Evolutionary conservation across 352 stramenopile species (phyloP), one percentile per base, ranked within the genome.

Genomic region (Phytophthora macrochlamydospora): DNA sequence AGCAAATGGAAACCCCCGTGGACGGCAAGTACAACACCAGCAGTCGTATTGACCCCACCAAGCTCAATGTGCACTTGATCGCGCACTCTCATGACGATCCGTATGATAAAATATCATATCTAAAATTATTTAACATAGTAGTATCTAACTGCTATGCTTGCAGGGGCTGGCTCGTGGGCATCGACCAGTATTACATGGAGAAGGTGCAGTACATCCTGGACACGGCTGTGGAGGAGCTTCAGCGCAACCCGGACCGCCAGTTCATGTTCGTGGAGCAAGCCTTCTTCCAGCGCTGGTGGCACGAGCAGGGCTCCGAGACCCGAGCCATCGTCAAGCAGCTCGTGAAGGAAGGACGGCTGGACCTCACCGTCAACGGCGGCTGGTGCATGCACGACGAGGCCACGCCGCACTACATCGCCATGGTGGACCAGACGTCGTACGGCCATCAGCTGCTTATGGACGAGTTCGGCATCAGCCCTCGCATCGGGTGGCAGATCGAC

Each of bases 361-460:
- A 96, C 54, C 97, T 99, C 4, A 90, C 72, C 59, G 91, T 97
- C 59, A 99, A 99, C 62, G 97, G 97, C 38, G 97, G 97, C 45
- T 99, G 97, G 97, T 97, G 89, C 75, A 99, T 99, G 98, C 97
- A 99, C 65, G 98, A 99, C 73, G 98, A 99, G 70, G 98, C 97
- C 3, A 88, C 90, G 12, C 85, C 97, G 43, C 95, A 99, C 79
- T 99, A 97, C 71, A 95, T 97, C 32, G 97, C 92, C 28, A 99
- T 99, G 95, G 90, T 99, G 60, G 97, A 99, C 83, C 96, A 99
- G 74, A 99, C 97, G 3, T 97, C 97, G 13, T 93, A 98, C 50
- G 98, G 98, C 7, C 97, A 99, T 72, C 67, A 88, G 24, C 97
- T 99, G 67, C 81, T 99, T 37, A 89, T 91, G 59, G 66, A 92